Evolutionary conservation across 2,329 filamentous ascomycete genomes (phyloP).

Genomic region (Dactylellina cionopaga): DNA sequence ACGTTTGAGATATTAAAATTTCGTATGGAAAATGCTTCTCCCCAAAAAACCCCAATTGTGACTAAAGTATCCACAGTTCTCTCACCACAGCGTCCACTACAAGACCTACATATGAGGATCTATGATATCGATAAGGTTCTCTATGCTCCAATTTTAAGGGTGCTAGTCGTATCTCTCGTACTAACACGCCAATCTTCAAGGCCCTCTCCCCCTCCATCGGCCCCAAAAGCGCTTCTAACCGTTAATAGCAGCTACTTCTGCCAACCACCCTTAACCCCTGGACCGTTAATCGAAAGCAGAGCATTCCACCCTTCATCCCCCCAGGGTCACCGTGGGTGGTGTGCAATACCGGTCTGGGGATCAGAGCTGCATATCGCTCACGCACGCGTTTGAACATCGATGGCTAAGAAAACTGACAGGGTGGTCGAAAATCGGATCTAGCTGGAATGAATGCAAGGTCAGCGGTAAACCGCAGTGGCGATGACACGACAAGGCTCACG

Average conservation of each 20-base stretch:
- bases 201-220: background rate
- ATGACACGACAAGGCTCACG: background rate
- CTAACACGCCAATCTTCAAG: slow-evolving; percentile 10
- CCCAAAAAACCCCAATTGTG: background rate
- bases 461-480: background rate
- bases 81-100: background rate
- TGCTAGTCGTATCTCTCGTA: background rate
- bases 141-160: background rate
- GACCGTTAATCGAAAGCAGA: slow-evolving; percentile 22
- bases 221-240: slow-evolving; percentile 25
- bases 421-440: slow-evolving; percentile 7
- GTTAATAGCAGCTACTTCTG: slow-evolving; percentile 35
- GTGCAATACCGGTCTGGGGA: slow-evolving; percentile 19
- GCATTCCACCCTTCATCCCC: slow-evolving; percentile 7
- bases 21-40: too few relatives aligned
- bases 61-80: too few relatives aligned
- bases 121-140: slow-evolving; percentile 30
- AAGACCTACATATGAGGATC: too few relatives aligned
- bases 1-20: too few relatives aligned
- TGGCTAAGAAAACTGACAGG: slow-evolving; percentile 24
- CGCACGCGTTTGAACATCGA: slow-evolving; percentile 17
- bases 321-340: too few relatives aligned
- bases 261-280: slow-evolving; percentile 25
- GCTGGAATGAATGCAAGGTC: slow-evolving; percentile 1
- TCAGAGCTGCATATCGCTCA: slow-evolving; percentile 1